Evolutionary conservation across 805 yeast species (phyloP).

Genomic region (Myxozyma vanderwaltii): DNA sequence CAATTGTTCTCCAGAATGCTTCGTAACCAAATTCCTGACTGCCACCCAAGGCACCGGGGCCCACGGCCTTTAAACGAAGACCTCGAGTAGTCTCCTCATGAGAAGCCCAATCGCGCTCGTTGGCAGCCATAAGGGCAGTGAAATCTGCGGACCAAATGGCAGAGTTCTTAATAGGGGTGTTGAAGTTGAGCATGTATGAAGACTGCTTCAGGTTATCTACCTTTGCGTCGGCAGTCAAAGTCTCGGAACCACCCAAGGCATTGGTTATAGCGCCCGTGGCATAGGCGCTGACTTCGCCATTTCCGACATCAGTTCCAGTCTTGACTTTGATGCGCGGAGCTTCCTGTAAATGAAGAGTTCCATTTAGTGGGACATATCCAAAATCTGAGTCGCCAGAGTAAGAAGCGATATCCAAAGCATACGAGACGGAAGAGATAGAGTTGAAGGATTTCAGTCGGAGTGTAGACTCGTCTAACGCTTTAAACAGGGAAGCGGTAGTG

Average conservation of each 20-base stretch:
- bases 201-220: slow-evolving; percentile 63
- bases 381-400: slow-evolving; percentile 16
- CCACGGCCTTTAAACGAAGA: slow-evolving; percentile 44
- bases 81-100: slow-evolving; percentile 58
- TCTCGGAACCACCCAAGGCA: slow-evolving; percentile 70
- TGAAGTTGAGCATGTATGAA: slow-evolving; percentile 55
- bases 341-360: slow-evolving; percentile 36
- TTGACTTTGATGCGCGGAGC: slow-evolving; percentile 74
- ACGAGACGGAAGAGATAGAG: slow-evolving; percentile 37
- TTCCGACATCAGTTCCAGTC: slow-evolving; percentile 94
- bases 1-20: slow-evolving; percentile 57
- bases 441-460: slow-evolving; percentile 38
- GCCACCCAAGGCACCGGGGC: slow-evolving; percentile 56
- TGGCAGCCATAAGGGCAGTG: slow-evolving; percentile 53
- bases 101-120: slow-evolving; percentile 56
- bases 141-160: slow-evolving; percentile 58
- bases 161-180: slow-evolving; percentile 53
- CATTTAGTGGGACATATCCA: slow-evolving; percentile 29
- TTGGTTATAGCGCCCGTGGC: slow-evolving; percentile 68
- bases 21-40: slow-evolving; percentile 58
- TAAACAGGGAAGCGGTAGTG: slow-evolving; percentile 35
- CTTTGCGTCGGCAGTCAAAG: slow-evolving; percentile 53
- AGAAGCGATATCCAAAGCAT: slow-evolving; percentile 35
- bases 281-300: slow-evolving; percentile 96
- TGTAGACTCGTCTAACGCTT: slow-evolving; percentile 40